These are phyloP conservation scores for Rutstroemia sp. DNA, from an alignment of 2,329 filamentous ascomycete species.

Conservation along the genomic window DNA sequence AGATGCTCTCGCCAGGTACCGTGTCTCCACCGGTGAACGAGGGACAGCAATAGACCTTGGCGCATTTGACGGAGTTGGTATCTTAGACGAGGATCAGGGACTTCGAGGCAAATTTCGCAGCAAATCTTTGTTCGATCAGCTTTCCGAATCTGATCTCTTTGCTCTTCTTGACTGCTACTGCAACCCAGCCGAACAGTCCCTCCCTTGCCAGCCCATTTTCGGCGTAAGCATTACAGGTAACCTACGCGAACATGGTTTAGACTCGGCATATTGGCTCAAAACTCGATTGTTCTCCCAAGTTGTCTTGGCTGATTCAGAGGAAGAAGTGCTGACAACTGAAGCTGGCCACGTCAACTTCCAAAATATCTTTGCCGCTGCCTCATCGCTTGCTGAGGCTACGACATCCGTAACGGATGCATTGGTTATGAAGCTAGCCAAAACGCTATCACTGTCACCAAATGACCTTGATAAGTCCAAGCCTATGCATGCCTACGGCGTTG, in stretches of 20 bases:
- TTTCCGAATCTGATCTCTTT: not conserved
- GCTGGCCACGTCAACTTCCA: not conserved
- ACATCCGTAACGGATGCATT: not conserved
- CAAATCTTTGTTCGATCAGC: constrained; percentile 33
- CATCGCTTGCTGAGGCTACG: not conserved
- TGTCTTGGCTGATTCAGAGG: too few relatives aligned
- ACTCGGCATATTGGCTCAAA: too few relatives aligned
- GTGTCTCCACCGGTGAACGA: constrained; percentile 7
- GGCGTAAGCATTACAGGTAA: too few relatives aligned
- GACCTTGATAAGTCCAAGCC: not conserved
- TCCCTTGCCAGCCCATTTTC: too few relatives aligned
- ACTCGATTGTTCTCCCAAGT: too few relatives aligned
- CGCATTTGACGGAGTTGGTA: constrained; percentile 9
- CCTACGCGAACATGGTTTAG: too few relatives aligned
- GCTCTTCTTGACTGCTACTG: too few relatives aligned
- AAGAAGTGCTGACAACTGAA: too few relatives aligned
- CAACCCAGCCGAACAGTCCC: too few relatives aligned
- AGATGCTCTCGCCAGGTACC: constrained; percentile 14
- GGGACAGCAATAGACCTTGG: constrained; percentile 15
- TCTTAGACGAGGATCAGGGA: constrained; percentile 16
- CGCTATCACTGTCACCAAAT: not conserved
- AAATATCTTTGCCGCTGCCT: not conserved
- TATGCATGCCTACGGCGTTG: constrained; percentile 37
- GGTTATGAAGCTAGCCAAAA: not conserved
- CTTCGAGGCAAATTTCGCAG: constrained; percentile 17